Evolutionary conservation across 225 moss, liverwort and hornwort species (phyloP), one percentile per base, ranked within the genome.

Genomic region (Thuidium tamariscinum): DNA sequence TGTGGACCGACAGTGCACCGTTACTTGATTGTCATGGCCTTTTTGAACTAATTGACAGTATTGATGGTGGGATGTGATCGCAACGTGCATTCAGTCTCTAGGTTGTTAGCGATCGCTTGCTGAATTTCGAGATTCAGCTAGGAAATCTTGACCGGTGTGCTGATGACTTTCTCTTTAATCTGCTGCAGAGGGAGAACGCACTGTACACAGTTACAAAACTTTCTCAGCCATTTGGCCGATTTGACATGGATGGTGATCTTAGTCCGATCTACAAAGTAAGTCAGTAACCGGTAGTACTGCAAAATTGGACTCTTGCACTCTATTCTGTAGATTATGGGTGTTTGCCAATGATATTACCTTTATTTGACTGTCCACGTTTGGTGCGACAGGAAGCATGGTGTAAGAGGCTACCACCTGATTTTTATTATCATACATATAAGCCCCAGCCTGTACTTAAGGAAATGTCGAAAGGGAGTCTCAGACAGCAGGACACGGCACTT

Each of bases 321-420:
- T 64, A 82, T 39, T 68, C 65, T 66, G 81, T 81, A 51, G 54
- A 79, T 64, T 82, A 49, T 83, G 63, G 61, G 56, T 79, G 69
- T 85, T 89, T 54, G 39, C 27, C 78, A 54, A 52, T 73, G 61
- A 20, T 10, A 83, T 86, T 36, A 86, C 73, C 44, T 19, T 71
- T 83, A 57, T 79, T 81, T 71, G 86, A 70, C 82, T 77, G 60
- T 81, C n/a, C 57, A 44, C 88, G 83, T 90, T 83, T 90, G 84
- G 27, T 88, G 81, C 42, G 68, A 77, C 85, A 96, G 96, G 96
- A 96, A 93, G 93, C 95, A 65, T 96, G 96, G 96, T 96, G 96
- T 87, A 96, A 96, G 87, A 92, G 94, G 84, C 89, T 93, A 62
- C 91, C 91, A n/a, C 93, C 92, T 61, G 82, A 91, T 78, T 82